Evolutionary conservation across 192 early-diverging fungal species (phyloP).

Genomic region (Backusella tarrabulga): DNA sequence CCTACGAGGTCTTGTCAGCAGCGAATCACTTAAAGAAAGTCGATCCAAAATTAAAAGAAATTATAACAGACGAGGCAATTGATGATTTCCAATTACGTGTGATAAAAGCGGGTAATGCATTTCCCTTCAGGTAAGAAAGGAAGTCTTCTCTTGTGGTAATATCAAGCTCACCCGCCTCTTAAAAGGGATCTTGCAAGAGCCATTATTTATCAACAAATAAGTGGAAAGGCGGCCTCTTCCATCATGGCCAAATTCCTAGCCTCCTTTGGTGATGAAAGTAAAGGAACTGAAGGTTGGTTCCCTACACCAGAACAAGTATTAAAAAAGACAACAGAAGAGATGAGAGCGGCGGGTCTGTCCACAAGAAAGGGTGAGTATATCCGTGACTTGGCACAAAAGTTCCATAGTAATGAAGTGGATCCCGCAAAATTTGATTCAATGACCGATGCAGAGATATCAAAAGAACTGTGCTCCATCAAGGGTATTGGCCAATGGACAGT

Average conservation of each 20-base stretch:
- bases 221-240: slow-evolving; percentile 63
- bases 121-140: slow-evolving; percentile 27
- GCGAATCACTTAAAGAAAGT: slow-evolving; percentile 39
- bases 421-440: slow-evolving; percentile 43
- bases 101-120: slow-evolving; percentile 15
- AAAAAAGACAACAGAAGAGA: slow-evolving; percentile 20
- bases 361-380: slow-evolving; percentile 63
- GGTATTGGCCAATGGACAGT: slow-evolving; percentile 74
- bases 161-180: too few relatives aligned
- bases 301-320: slow-evolving; percentile 52
- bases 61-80: slow-evolving; percentile 35
- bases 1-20: slow-evolving; percentile 20
- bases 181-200: slow-evolving; percentile 38
- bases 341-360: slow-evolving; percentile 43
- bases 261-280: slow-evolving; percentile 37
- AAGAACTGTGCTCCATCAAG: slow-evolving; percentile 51
- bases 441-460: slow-evolving; percentile 56
- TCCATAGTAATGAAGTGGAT: slow-evolving; percentile 51
- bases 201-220: slow-evolving; percentile 73
- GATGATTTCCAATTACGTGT: slow-evolving; percentile 40
- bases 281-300: slow-evolving; percentile 35
- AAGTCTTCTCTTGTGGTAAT: too few relatives aligned
- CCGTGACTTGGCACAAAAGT: slow-evolving; percentile 57
- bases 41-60: slow-evolving; percentile 42
- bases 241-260: slow-evolving; percentile 57